Conservation (phyloP, 1,139 yeast species). For the Hemisphaericaspora xylofermentans region DNA sequence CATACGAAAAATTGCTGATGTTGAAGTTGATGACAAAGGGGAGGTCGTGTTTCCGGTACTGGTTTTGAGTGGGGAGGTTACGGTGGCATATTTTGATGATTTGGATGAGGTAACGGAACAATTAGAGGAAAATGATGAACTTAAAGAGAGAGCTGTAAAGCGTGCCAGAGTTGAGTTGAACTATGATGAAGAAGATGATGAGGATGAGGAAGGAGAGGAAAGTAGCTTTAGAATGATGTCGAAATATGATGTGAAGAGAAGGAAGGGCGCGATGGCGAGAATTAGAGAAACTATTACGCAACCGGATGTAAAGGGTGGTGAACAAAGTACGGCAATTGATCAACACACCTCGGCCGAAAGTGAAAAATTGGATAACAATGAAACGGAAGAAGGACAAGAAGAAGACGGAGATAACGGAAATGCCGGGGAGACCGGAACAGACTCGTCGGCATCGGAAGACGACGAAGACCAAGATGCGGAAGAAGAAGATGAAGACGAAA, state of each 20-base stretch:
- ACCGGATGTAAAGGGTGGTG: too few species aligned
- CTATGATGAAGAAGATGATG: constrained; percentile 30
- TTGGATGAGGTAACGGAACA: constrained; percentile 18
- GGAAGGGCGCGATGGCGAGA: constrained; percentile 7
- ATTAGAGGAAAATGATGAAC: constrained; percentile 12
- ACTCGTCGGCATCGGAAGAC: not conserved
- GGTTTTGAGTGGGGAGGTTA: constrained; percentile 41
- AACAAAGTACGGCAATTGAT: too few species aligned
- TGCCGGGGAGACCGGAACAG: too few species aligned
- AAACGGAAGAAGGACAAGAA: constrained; percentile 8
- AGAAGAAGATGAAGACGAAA: constrained; percentile 10
- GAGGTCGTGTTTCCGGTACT: constrained; percentile 53
- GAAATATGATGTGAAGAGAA: constrained; percentile 44
- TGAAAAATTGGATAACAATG: too few species aligned
- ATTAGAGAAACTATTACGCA: too few species aligned
- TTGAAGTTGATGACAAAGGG: constrained; percentile 44
- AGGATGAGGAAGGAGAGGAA: constrained; percentile 31
- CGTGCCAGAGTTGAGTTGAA: constrained; percentile 21
- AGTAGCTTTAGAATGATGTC: constrained; percentile 45
- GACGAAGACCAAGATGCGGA: not conserved
- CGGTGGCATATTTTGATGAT: constrained; percentile 53
- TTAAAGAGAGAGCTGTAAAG: constrained; percentile 21
- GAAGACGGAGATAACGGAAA: constrained; percentile 10
- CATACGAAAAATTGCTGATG: constrained; percentile 50
- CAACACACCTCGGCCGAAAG: too few species aligned